Conservation (phyloP, 129 eudicot species). For the Flaveria robusta region DNA sequence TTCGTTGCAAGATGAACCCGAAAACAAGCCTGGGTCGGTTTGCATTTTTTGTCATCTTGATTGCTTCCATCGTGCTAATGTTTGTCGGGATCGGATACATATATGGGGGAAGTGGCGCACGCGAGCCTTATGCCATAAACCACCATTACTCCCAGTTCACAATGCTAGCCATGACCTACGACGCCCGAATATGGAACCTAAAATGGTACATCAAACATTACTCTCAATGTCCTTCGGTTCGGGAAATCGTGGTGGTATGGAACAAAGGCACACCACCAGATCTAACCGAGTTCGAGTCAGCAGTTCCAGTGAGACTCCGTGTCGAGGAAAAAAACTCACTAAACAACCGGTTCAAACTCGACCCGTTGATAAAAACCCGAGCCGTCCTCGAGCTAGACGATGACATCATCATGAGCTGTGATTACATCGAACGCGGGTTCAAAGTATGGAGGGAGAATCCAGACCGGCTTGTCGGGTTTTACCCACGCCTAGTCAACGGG, state of each 20-base stretch:
- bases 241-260: slow-evolving; percentile 87
- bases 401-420: slow-evolving; percentile 85
- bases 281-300: slow-evolving; percentile 56
- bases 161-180: slow-evolving; percentile 75
- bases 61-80: slow-evolving; percentile 45
- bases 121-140: slow-evolving; percentile 53
- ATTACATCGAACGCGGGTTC: slow-evolving; percentile 86
- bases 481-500: slow-evolving; percentile 70
- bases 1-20: slow-evolving; percentile 66
- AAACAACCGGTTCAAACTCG: slow-evolving; percentile 72
- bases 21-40: slow-evolving; percentile 51
- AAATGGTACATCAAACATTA: slow-evolving; percentile 75
- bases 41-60: slow-evolving; percentile 38
- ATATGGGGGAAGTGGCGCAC: slow-evolving; percentile 77
- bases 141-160: slow-evolving; percentile 86
- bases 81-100: slow-evolving; percentile 53
- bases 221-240: slow-evolving; percentile 81
- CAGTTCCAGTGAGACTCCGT: slow-evolving; percentile 78
- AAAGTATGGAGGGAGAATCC: slow-evolving; percentile 90
- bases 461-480: slow-evolving; percentile 72
- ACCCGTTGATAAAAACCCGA: slow-evolving; percentile 56
- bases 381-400: slow-evolving; percentile 90
- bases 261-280: slow-evolving; percentile 80
- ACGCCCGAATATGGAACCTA: slow-evolving; percentile 88
- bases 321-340: slow-evolving; percentile 71